Evolutionary conservation across 345 rosid genomes (phyloP), one percentile per base, ranked within the genome.

Genomic region (Eucalyptus coolabah): DNA sequence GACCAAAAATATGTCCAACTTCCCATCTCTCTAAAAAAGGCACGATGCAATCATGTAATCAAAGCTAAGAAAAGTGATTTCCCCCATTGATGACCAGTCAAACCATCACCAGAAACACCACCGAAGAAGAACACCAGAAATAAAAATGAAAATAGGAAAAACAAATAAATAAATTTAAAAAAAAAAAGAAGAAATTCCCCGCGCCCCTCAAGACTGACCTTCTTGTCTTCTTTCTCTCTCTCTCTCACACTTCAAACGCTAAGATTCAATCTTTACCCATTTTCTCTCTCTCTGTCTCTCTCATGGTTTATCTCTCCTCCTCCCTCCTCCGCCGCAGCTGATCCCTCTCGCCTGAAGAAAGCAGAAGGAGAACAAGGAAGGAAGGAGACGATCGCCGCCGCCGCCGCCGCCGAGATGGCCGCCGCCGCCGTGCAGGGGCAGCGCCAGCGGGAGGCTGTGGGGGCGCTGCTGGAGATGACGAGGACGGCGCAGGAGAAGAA

Each of bases 401-500:
- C n/a, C n/a, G n/a, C 44, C 44, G 81, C 60, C 67, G 32, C 32
- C 69, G 59, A 53, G 59, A 53, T 53, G 59, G 45, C 82, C 45
- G 83, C 83, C 45, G 83, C 83, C 83, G 47, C 47, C 85, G 85
- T 1, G 47, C 44, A 26, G 47, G 85, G 30, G 47, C 85, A 77
- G 85, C 85, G 51, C 50, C 51, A 63, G 34, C 91, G 86, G 88
- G 88, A 12, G 92, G 83, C 86, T 95, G 10, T 96, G 99, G 99
- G 94, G 86, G 86, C 94, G 90, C 95, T 97, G 87, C 86, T 94
- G 89, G 95, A 94, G 91, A 89, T 92, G 80, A 96, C 97, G 87
- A 94, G 92, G 94, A 90, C 93, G 44, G 97, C 98, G 24, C 96
- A 97, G 94, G 92, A 90, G 89, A 93, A 92, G 93, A 96, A 95